Conservation (phyloP, 805 yeast genomes). For the Naumovozyma castellii region DNA sequence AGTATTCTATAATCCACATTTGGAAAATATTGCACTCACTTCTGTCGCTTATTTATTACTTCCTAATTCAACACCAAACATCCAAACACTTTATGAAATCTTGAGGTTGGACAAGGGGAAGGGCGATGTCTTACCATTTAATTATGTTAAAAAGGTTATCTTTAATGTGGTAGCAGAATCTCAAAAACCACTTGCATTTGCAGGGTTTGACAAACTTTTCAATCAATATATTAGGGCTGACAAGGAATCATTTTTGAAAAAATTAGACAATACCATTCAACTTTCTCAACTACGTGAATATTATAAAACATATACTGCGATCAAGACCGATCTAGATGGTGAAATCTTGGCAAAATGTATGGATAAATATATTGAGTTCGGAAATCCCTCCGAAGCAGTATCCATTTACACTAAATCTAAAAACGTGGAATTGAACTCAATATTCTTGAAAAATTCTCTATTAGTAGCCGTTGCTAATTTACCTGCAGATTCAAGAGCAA, state of each 20-base stretch:
- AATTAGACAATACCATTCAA: conserved; percentile 10
- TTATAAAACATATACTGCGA: background rate
- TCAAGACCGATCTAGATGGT: conserved; percentile 5
- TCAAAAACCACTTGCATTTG: background rate
- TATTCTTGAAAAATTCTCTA: conserved; percentile 12
- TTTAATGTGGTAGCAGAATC: background rate
- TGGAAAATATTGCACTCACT: conserved; percentile 15
- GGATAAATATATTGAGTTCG: conserved; percentile 14
- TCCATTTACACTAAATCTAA: conserved; percentile 16
- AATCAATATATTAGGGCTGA: conserved; percentile 7
- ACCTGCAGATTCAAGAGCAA: conserved; percentile 4
- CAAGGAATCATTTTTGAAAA: conserved; percentile 5
- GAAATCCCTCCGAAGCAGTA: conserved; percentile 15
- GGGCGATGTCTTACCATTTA: conserved; percentile 9
- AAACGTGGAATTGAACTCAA: conserved; percentile 6
- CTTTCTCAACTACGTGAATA: background rate
- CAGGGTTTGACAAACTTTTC: conserved; percentile 6
- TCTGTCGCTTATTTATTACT: conserved; percentile 21
- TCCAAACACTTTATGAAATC: conserved; percentile 16
- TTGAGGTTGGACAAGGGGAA: conserved; percentile 12
- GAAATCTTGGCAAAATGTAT: conserved; percentile 17
- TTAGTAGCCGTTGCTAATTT: conserved; percentile 19
- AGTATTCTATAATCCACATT: conserved; percentile 11
- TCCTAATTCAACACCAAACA: conserved; percentile 15
- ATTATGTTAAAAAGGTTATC: conserved; percentile 3